Evolutionary conservation across 306 rosid species (phyloP), one percentile per base, ranked within the genome.

Genomic region (Pterocarpus santalinus): DNA sequence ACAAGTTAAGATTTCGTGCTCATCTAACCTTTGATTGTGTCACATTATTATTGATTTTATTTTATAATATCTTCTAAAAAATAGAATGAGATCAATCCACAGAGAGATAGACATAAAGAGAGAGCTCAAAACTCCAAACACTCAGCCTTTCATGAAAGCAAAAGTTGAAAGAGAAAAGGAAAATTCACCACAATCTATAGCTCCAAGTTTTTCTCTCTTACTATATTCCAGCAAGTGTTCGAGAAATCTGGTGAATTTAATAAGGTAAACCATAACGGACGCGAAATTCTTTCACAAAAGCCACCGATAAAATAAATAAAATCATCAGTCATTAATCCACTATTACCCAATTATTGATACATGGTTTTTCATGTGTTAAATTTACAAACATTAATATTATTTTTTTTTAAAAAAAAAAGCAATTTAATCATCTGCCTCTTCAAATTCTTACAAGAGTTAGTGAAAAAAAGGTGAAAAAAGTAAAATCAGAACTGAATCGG

Each of bases 11-110:
- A 75, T 67, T 65, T 75, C 53, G 70, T 60, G 41, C 44, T 22
- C 73, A 43, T 65, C 53, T 43, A 65, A 64, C 62, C 51, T 65
- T 39, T 38, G 69, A 41, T 61, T 10, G 58, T 56, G 38, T 81
- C 80, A 47, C 17, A 73, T 65, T 53, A 39, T 22, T 44, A 75
- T 75, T 70, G 63, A 55, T 39, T 56, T 73, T 44, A 13, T 66
- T 57, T 30, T 10, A 57, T 16, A 64, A 46, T 46, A 63, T 63
- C 60, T 76, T 47, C 11, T 28, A 4, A 57, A 77, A 52, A 39
- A 78, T n/a, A 51, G 2, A 67, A 41, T 30, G 32, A 15, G 13
- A 38, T 60, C 77, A 43, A 73, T 52, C 16, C 12, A 60, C 55
- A 22, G 5, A 64, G 63, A 63, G 60, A 72, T 38, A 72, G 51